A percentile compares a stretch with the other conserved stretches of the same genome.
Conservation (phyloP, 129 eudicot genomes). For the Silybum marianum region DNA sequence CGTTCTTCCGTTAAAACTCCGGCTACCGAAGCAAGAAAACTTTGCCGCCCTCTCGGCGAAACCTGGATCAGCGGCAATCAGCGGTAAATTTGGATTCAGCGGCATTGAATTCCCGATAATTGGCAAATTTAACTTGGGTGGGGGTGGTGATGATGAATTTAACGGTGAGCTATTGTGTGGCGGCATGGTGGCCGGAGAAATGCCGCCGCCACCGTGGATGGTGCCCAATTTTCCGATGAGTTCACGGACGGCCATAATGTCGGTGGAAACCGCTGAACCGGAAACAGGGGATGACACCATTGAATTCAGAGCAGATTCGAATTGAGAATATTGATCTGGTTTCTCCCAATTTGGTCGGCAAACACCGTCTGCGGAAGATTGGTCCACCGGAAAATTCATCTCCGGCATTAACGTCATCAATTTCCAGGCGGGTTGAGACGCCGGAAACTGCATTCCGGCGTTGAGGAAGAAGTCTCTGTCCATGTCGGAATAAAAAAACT, state of each 20-base stretch:
- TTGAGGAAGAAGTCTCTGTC: slow-evolving; percentile 56
- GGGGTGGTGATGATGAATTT: slow-evolving; percentile 55
- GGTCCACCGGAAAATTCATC: slow-evolving; percentile 24
- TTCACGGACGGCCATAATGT: slow-evolving; percentile 48
- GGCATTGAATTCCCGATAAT: slow-evolving; percentile 46
- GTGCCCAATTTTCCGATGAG: slow-evolving; percentile 53
- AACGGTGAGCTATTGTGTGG: slow-evolving; percentile 29
- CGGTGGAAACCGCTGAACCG: slow-evolving; percentile 36
- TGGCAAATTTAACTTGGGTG: slow-evolving; percentile 49
- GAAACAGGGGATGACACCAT: slow-evolving; percentile 67
- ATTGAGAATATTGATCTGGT: slow-evolving; percentile 46
- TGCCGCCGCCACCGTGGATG: slow-evolving; percentile 5
- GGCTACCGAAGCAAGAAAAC: slow-evolving; percentile 85
- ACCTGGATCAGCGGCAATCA: slow-evolving; percentile 71
- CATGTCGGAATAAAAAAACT: slow-evolving; percentile 36
- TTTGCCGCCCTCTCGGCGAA: slow-evolving; percentile 90
- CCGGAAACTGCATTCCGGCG: slow-evolving; percentile 39
- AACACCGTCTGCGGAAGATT: slow-evolving; percentile 10
- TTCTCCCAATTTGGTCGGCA: slow-evolving; percentile 26
- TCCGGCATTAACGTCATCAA: slow-evolving; percentile 34
- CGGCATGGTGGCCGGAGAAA: slow-evolving; percentile 28
- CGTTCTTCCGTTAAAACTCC: slow-evolving; percentile 70
- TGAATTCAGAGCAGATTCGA: slow-evolving; percentile 66
- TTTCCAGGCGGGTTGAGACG: slow-evolving; percentile 36
- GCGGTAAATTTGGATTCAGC: slow-evolving; percentile 48